Base-by-base conservation (phyloP, 2,329 filamentous ascomycete species). In the Alternaria metachromatica region DNA sequence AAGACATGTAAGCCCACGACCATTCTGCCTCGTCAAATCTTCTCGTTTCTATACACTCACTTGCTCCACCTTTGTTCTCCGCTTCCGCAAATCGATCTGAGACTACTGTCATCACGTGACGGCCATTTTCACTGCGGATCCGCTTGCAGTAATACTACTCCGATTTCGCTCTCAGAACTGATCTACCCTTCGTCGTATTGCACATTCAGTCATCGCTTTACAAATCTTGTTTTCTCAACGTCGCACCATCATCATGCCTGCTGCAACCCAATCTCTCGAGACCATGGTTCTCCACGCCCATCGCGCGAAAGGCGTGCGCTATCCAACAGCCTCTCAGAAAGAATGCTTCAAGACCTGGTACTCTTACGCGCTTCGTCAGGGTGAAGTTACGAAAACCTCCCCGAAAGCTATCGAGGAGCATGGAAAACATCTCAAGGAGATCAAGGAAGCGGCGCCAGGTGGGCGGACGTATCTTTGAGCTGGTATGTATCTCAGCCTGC, bases 321-420 rank as follows among this genome's bases (percentile, higher is more conserved):
- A 76, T 50, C 74, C 75, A 2, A 73, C 75, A 12, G 65, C 72
- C 15, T 41, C 63, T 0, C 74, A 76, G 23, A 78, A 78, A 62
- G 74, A 79, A 15, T 78, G 73, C 44, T 76, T 77, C 64, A 78
- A 78, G 60, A 79, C 77, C 1, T 79, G 77, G 77, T 79, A 79
- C 58, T 78, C 77, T 5, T 78, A 78, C 61, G 76, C 73, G 3
- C 63, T 79, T 12, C 67, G 71, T 13, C 53, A 69, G 23, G 73
- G 74, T 3, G 75, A 74, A 57, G 69, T 60, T 2, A 58, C 56
- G 4, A 76, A 74, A 57, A 62, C 68, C 2, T 63, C 49, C 4
- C 44, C 70, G 12, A 71, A 71, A 51, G 66, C 53, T 1, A 55
- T 74, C 2, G 60, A 67, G n/a, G 71, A 76, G 37, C 72, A 77